These are phyloP conservation scores for Fraxinus angustifolia DNA, from an alignment of 305 asterid genomes.

Conservation along the genomic window DNA sequence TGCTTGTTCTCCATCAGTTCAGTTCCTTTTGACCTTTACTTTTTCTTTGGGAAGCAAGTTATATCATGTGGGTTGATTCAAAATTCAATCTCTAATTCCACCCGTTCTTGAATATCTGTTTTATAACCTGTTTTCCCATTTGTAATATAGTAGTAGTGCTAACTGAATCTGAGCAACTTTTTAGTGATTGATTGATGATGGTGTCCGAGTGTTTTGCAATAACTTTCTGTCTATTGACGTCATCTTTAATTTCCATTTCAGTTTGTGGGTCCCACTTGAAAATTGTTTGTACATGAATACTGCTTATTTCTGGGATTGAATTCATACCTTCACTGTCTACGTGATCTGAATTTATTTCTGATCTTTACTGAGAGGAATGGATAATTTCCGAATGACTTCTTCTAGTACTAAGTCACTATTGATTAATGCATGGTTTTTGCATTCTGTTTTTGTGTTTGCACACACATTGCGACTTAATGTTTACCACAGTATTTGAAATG, in stretches of 20 bases:
- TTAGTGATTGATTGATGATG: not conserved
- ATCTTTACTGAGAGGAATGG: not conserved
- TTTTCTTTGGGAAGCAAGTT: not conserved
- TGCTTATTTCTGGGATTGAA: not conserved
- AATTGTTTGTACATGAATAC: not conserved
- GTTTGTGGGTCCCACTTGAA: not conserved
- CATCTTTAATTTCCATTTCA: not conserved
- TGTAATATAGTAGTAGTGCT: not conserved
- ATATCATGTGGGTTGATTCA: slow-evolving; percentile 13
- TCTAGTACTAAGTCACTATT: not conserved
- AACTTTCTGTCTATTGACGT: not conserved
- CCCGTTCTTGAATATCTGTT: slow-evolving; percentile 19
- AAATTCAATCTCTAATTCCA: not conserved
- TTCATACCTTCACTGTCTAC: not conserved
- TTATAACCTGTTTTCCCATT: not conserved
- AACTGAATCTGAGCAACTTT: not conserved
- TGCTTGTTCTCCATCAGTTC: not conserved
- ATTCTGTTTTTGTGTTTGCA: not conserved
- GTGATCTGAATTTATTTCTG: not conserved
- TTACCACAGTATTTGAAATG: not conserved
- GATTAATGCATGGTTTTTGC: not conserved
- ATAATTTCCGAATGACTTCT: not conserved
- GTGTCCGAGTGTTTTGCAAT: not conserved
- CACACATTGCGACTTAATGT: not conserved
- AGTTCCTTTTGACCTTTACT: not conserved